These are phyloP conservation scores for Saccharomyces hybrid DNA, from an alignment of 1,139 yeast genomes.

Conservation along the genomic window DNA sequence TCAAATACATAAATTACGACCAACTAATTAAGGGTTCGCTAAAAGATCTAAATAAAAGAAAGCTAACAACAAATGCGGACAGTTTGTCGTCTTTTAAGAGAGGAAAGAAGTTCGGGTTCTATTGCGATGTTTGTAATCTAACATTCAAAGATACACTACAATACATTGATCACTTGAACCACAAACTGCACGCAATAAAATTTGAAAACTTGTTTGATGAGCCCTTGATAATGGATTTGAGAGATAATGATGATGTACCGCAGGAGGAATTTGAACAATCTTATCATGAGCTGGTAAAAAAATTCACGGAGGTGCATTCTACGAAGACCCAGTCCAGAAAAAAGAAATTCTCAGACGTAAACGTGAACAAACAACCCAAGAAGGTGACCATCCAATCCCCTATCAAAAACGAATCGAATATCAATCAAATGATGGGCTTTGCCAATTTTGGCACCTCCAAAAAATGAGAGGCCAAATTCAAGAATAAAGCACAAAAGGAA, in stretches of 20 bases:
- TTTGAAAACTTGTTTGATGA: conserved; percentile 34
- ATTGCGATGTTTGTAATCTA: conserved; percentile 70
- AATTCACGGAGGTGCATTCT: conserved; percentile 17
- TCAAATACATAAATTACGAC: conserved; percentile 21
- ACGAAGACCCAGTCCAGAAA: background rate
- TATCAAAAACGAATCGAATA: background rate
- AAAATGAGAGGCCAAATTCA: conserved; percentile 12
- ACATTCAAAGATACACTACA: conserved; percentile 78
- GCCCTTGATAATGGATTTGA: conserved; percentile 24
- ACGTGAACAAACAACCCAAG: conserved; percentile 16
- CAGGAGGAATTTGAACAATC: conserved; percentile 32
- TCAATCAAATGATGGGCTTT: conserved; percentile 50
- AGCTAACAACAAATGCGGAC: conserved; percentile 36
- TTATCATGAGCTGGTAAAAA: conserved; percentile 22
- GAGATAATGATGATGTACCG: conserved; percentile 32
- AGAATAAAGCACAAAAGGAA: background rate
- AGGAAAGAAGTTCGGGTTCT: conserved; percentile 72
- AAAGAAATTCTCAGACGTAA: conserved; percentile 27
- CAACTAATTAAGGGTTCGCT: conserved; percentile 32
- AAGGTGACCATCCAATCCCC: background rate
- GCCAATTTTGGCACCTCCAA: conserved; percentile 39
- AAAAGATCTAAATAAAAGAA: conserved; percentile 39
- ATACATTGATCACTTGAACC: conserved; percentile 75
- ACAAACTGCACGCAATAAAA: conserved; percentile 47
- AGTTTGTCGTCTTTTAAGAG: conserved; percentile 34